phyloP scores from a whole-genome alignment of 2,329 filamentous ascomycete species.

The Alternaria sp. region DNA sequence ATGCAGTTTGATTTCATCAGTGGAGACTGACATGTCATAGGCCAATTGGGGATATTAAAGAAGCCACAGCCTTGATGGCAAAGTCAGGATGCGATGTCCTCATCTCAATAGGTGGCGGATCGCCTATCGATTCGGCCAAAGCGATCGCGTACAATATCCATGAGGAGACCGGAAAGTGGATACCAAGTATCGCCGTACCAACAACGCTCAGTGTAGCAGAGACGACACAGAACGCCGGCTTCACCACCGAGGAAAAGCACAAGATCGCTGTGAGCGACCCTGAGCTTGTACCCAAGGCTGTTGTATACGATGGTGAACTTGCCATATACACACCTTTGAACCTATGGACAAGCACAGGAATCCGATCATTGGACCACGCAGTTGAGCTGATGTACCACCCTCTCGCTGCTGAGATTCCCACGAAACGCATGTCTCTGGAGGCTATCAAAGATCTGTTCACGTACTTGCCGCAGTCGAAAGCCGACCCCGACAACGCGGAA shows the following conservation, averaged over 20 bases:
- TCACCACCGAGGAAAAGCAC: constrained; percentile 60
- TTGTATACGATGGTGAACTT: constrained; percentile 64
- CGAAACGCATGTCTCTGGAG: constrained; percentile 57
- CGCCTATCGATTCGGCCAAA: constrained; percentile 61
- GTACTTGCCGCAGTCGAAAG: constrained; percentile 61
- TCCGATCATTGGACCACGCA: constrained; percentile 65
- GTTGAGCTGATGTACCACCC: constrained; percentile 65
- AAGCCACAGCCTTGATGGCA: constrained; percentile 47
- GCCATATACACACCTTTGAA: constrained; percentile 61
- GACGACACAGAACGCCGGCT: constrained; percentile 63
- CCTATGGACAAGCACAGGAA: constrained; percentile 63
- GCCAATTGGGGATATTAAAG: constrained; percentile 47
- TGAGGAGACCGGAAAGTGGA: constrained; percentile 49
- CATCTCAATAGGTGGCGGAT: constrained; percentile 57
- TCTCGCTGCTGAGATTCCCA: constrained; percentile 60
- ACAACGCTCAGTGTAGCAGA: constrained; percentile 62
- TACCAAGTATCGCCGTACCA: constrained; percentile 51
- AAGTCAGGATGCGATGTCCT: constrained; percentile 49
- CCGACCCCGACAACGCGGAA: constrained; percentile 58
- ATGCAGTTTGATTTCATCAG: neutral
- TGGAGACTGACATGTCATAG: constrained; percentile 29
- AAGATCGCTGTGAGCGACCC: constrained; percentile 61
- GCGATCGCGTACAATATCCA: constrained; percentile 52
- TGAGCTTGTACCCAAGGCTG: constrained; percentile 55
- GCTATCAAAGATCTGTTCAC: constrained; percentile 62